Base-by-base conservation (phyloP, 345 rosid species). In the Anacardium occidentale region DNA sequence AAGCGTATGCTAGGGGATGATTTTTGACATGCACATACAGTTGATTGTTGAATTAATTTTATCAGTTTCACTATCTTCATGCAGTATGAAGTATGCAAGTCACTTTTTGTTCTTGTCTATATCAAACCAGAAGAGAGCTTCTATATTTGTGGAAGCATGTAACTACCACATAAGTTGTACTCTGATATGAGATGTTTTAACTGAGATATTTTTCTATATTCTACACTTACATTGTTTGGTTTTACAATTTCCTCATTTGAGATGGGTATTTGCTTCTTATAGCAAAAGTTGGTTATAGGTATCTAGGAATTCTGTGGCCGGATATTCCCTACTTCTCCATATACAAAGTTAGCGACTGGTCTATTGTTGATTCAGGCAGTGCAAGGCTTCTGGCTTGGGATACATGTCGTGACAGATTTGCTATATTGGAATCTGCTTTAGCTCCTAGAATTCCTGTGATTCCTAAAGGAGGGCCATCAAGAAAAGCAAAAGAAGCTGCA, bases 361-460 rank as follows among this genome's bases (percentile, higher is more conserved):
- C 97, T 37, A 80, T 91, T 79, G 97, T 95, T 84, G 99, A 95
- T 82, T 95, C 93, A 75, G 99, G 98, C 70, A 88, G 91, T 84
- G 99, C 99, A 70, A 91, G 97, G 81, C 86, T 89, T 82, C 83
- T 95, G 81, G 96, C 97, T 29, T 95, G 99, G 99, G 99, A 95
- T 81, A 85, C 91, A 68, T 95, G 98, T 72, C 85, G 86, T 26
- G 99, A 95, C 76, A 92, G 94, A 83, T 95, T 92, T 82, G 91
- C 99, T 54, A 86, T 95, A 76, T 78, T 95, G 80, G 99, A 95
- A 81, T 91, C 97, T 75, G 85, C 81, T 18, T 79, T 87, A 73
- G 78, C 93, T 71, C 97, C 94, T 69, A 91, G 97, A 80, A 82
- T 92, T 81, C 99, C 99, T 62, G 67, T 87, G 53, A 85, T 89